Percentiles rank a stretch among this genome's conserved stretches.
Evolutionary conservation across 345 rosid genomes (phyloP).

Genomic region (Eucalyptus curtisii): DNA sequence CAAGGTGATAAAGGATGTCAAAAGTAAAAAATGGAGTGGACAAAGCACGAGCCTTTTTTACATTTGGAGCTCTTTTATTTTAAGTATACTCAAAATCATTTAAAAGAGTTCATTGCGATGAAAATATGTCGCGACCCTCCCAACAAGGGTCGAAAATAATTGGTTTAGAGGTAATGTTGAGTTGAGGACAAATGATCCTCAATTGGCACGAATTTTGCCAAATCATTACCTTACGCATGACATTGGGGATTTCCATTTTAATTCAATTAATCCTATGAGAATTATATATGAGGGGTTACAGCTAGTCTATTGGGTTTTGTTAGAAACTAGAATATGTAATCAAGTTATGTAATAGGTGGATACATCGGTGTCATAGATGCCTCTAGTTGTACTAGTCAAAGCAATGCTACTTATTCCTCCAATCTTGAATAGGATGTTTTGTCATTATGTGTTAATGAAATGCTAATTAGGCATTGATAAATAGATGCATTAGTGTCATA

Average conservation of each 20-base stretch:
- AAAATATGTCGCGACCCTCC: background rate
- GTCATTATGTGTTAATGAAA: background rate
- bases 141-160: accelerated
- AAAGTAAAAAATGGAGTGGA: background rate
- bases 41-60: accelerated
- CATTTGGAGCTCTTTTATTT: background rate
- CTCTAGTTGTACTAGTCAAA: background rate
- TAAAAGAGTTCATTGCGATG: background rate
- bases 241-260: background rate
- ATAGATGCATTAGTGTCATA: background rate
- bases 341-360: background rate
- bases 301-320: accelerated
- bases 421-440: background rate
- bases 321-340: accelerated
- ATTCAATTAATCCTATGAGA: background rate
- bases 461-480: background rate
- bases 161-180: background rate
- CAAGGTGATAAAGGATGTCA: accelerated
- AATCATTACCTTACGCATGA: accelerated
- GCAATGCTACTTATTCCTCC: background rate
- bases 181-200: background rate
- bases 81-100: accelerated
- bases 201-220: accelerated
- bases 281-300: accelerated
- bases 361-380: accelerated